These are phyloP conservation scores for Hebeloma cylindrosporum DNA, from an alignment of 768 basidiomycete species.

Conservation along the genomic window DNA sequence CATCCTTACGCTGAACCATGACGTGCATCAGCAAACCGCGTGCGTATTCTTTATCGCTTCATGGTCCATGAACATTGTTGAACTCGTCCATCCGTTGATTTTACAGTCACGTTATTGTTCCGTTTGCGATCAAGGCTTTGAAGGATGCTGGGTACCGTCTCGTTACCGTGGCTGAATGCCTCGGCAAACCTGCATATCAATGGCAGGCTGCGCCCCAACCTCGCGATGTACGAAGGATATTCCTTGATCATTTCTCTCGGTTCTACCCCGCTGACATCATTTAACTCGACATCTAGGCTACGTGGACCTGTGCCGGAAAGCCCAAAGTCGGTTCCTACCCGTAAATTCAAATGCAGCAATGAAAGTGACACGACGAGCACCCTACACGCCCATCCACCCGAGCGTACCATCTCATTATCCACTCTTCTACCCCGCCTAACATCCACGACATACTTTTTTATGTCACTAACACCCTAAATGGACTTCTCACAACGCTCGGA, in stretches of 20 bases:
- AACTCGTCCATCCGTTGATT: neutral
- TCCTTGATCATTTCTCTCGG: neutral
- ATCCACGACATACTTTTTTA: too few relatives aligned
- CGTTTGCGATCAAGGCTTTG: slow-evolving; percentile 31
- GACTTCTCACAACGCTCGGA: too few relatives aligned
- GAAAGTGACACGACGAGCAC: too few relatives aligned
- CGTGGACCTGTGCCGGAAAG: slow-evolving; percentile 14
- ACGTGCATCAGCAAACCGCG: slow-evolving; percentile 32
- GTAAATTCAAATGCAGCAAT: too few relatives aligned
- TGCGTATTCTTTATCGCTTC: neutral
- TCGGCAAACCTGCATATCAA: slow-evolving; percentile 35
- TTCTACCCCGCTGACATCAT: neutral
- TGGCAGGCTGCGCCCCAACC: slow-evolving; percentile 22
- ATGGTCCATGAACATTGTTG: neutral
- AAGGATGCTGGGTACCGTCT: slow-evolving; percentile 35
- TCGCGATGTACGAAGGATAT: slow-evolving; percentile 22
- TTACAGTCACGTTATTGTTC: slow-evolving; percentile 29
- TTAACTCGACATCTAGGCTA: slow-evolving; percentile 1
- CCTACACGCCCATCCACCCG: too few relatives aligned
- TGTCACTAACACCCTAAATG: too few relatives aligned
- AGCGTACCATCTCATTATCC: too few relatives aligned
- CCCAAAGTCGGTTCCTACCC: neutral
- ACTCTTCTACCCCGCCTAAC: too few relatives aligned
- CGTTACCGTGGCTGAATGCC: slow-evolving; percentile 43
- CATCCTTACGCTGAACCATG: slow-evolving; percentile 37